Base-by-base conservation (phyloP, 192 early-diverging fungal species). In the Coemansia sp. region DNA sequence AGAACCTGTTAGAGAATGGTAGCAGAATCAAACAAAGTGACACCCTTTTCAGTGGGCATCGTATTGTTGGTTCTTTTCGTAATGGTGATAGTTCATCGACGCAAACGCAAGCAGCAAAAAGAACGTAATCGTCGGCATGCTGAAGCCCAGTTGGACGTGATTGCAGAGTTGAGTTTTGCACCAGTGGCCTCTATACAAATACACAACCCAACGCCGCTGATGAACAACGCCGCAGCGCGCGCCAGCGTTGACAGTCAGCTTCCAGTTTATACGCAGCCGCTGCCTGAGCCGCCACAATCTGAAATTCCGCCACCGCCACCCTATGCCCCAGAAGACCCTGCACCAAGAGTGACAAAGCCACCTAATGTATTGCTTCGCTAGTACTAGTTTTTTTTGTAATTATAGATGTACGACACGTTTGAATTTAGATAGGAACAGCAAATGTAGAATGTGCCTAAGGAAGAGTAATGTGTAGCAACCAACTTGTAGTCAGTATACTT, bases 211-310 rank as follows among this genome's bases (percentile, higher is more conserved):
- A n/a, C 15, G 2, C 55, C 55, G 7, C 29, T 58, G 17, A 34
- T n/a, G 29, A 58, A 19, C 17, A 58, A 58, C 31, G 55, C 7
- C 15, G 55, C 55, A 58, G 55, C 55, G 29, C 55, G 55, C 15
- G 55, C 55, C 29, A 58, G 55, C 17, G 55, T 58, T 17, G 55
- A 58, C 15, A 58, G 55, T 29, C 55, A 58, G 17, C 55, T 58
- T 7, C 55, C 55, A 17, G 31, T 58, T 58, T 58, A 58, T 15
- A 17, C 29, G 15, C 55, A 58, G 29, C 55, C 55, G 10, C 17
- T 32, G 29, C 31, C 55, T 17, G 55, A n/a, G 1, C 55, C 12
- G 14, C 29, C 55, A 58, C 55, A 58, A 4, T 17, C 55, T 7
- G 55, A 58, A 58, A 15, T 9, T 31, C 55, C 31, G 31, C 31